Evolutionary conservation across 2,329 filamentous ascomycete species (phyloP).

Genomic region (Fusarium sacchari): DNA sequence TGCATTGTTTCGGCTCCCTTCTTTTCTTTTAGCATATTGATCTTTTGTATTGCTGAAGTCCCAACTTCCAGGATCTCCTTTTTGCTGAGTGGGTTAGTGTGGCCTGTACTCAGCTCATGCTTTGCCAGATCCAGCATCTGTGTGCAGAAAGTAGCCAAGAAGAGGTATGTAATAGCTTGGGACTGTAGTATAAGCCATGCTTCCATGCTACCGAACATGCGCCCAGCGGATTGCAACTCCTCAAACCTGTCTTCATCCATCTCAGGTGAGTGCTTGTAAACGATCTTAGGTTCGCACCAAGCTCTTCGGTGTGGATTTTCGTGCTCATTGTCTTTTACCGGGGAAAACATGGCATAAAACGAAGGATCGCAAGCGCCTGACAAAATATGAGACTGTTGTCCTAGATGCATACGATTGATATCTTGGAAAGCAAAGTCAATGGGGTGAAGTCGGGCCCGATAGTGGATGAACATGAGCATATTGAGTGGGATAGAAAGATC

Average conservation of each 20-base stretch:
- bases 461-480: conserved; percentile 37
- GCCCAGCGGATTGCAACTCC: background rate
- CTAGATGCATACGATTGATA: conserved; percentile 31
- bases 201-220: conserved; percentile 19
- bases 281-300: background rate
- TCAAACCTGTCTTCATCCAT: background rate
- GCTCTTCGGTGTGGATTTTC: background rate
- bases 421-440: conserved; percentile 20
- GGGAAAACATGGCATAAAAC: background rate
- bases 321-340: background rate
- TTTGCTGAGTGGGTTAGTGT: background rate
- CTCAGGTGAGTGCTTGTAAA: background rate
- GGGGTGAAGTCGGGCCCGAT: conserved; percentile 24
- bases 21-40: background rate
- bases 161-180: conserved; percentile 26
- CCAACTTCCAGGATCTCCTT: background rate
- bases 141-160: conserved; percentile 24
- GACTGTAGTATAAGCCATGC: conserved; percentile 31
- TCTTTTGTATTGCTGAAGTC: background rate
- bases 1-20: conserved; percentile 2
- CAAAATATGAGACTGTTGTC: conserved; percentile 24
- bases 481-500: conserved; percentile 29
- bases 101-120: background rate
- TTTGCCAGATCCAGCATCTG: conserved; percentile 2
- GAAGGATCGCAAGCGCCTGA: conserved; percentile 17